Evolutionary conservation across 805 yeast species (phyloP).

Genomic region (Starmerella tilneyi): DNA sequence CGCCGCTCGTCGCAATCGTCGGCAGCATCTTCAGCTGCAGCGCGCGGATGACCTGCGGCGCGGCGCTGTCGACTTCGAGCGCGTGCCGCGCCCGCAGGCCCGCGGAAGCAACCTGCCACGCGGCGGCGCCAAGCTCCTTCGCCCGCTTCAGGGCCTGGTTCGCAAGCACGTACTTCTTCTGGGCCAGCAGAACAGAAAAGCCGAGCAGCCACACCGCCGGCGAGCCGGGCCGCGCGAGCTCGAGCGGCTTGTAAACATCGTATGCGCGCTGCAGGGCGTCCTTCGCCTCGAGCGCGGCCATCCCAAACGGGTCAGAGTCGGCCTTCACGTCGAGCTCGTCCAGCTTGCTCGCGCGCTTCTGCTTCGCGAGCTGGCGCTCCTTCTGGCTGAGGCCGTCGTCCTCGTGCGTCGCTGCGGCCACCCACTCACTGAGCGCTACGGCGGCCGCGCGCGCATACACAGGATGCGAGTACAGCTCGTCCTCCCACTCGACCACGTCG

Average conservation of each 20-base stretch:
- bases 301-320: conserved; percentile 42
- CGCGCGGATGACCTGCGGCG: conserved; percentile 38
- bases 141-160: conserved; percentile 42
- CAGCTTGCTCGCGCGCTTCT: conserved; percentile 36
- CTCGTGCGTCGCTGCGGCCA: conserved; percentile 14
- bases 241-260: conserved; percentile 34
- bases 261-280: conserved; percentile 39
- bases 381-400: conserved; percentile 27
- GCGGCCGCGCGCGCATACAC: conserved; percentile 57
- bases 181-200: conserved; percentile 36
- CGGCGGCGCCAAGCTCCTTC: conserved; percentile 32
- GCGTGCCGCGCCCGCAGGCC: conserved; percentile 32
- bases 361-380: conserved; percentile 34
- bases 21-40: conserved; percentile 27
- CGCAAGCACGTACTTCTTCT: conserved; percentile 44
- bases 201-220: conserved; percentile 38
- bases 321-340: conserved; percentile 35
- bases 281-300: conserved; percentile 31
- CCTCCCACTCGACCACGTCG: conserved; percentile 74
- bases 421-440: conserved; percentile 42
- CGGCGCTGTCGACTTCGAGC: conserved; percentile 32
- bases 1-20: conserved; percentile 23
- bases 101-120: conserved; percentile 27
- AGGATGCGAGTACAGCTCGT: conserved; percentile 56
- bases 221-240: conserved; percentile 12